Base-by-base conservation (phyloP, 1,284 basidiomycete genomes). In the Puccinia coronata region DNA sequence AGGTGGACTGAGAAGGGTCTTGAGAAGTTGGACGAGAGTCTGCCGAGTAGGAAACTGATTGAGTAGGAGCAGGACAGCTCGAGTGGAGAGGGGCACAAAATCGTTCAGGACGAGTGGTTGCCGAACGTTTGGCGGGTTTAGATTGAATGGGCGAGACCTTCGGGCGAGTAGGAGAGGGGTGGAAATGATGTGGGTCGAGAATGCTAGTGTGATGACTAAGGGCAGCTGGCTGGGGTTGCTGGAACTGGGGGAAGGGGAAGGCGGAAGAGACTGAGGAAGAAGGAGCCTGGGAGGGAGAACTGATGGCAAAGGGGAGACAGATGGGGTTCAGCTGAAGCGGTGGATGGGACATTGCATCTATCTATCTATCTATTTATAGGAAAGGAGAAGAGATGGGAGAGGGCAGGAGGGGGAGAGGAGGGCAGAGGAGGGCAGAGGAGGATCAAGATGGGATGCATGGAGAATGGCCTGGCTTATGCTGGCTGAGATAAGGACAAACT, bases 401-500 rank as follows among this genome's bases (percentile, higher is more conserved):
- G 55, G 9, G 55, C 8, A 9, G 20, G 28, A 31, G 55, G 20
- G n/a, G 20, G 55, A 31, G 28, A 59, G 55, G 20, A 59, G 20
- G 55, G 20, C 9, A n/a, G n/a, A 31, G 6, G 55, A n/a, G 55
- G 55, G 55, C n/a, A 53, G 55, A 31, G 6, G 55, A 59, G 55
- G 55, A 59, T 9, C 9, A 63, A 12, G 12, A 9, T 12, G 16
- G 59, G 59, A 31, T 6, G 59, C 12, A 63, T 31, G n/a, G 59
- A 31, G 12, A 39, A 39, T 39, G 18, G 59, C 20, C 6, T 18
- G 59, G 59, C 20, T 16, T 39, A 28, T 14, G 59, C 34, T 18
- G 59, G 59, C 59, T 34, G 34, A 63, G 59, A 63, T 63, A 39
- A 63, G 28, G 59, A 63, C 6, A 63, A 63, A 63, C 16, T 47